Evolutionary conservation across 139 green algal genomes (phyloP).

Genomic region (Chara braunii): DNA sequence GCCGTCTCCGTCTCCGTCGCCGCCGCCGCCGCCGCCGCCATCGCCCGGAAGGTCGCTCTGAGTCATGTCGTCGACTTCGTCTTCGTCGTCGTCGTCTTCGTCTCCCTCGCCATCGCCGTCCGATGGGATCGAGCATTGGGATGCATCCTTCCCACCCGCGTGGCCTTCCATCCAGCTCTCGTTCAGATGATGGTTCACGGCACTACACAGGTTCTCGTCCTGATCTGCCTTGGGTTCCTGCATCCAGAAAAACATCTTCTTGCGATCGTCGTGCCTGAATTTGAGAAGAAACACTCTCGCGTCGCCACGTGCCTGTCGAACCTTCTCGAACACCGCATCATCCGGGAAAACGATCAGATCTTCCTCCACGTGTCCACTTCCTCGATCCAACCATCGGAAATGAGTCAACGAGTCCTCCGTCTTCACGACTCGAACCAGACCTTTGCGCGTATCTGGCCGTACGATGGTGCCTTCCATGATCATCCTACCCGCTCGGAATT

Average conservation of each 20-base stretch:
- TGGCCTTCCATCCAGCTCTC: no score
- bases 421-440: constrained; percentile 36
- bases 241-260: constrained; percentile 58
- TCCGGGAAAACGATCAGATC: constrained; percentile 55
- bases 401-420: constrained; percentile 50
- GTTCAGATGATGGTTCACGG: neutral
- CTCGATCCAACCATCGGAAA: constrained; percentile 48
- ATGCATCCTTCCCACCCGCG: no score
- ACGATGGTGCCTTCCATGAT: constrained; percentile 29
- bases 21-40: no score
- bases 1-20: no score
- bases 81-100: no score
- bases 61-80: no score
- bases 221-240: constrained; percentile 31
- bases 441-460: constrained; percentile 48
- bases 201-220: neutral
- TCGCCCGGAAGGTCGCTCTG: no score
- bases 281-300: constrained; percentile 50
- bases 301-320: constrained; percentile 19
- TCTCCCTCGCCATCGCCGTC: no score
- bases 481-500: constrained; percentile 44
- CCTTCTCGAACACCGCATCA: constrained; percentile 49
- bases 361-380: constrained; percentile 27
- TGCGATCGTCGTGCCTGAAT: constrained; percentile 49
- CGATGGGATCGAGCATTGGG: no score